phyloP scores from a whole-genome alignment of 768 basidiomycete genomes.

The Pleurotus sapidus region DNA sequence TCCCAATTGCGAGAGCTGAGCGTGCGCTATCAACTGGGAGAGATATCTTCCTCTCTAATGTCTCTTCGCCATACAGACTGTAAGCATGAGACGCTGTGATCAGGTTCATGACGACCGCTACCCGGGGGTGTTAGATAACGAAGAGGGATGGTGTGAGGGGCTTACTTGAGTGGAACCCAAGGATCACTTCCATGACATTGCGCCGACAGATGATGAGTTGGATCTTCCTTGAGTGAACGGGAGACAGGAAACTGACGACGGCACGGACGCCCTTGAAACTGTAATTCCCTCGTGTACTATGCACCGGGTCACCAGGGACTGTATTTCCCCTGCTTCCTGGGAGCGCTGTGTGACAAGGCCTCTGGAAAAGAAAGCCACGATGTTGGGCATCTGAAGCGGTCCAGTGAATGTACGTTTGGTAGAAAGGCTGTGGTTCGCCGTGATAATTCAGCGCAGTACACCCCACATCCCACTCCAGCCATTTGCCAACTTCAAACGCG shows the following conservation, averaged over 20 bases:
- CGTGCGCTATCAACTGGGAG: not conserved
- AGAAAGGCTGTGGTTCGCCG: not conserved
- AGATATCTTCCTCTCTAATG: slow-evolving; percentile 20
- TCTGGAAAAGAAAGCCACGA: not conserved
- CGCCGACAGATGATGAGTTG: slow-evolving; percentile 32
- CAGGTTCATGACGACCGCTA: slow-evolving; percentile 41
- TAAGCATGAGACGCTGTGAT: slow-evolving; percentile 37
- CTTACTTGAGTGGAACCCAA: slow-evolving; percentile 22
- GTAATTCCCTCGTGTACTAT: not conserved
- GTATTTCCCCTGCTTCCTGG: not conserved
- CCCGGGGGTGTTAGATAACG: not conserved
- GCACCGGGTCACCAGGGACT: not conserved
- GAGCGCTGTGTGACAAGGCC: not conserved
- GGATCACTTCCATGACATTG: slow-evolving; percentile 23
- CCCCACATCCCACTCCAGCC: slow-evolving; percentile 24
- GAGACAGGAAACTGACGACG: not conserved
- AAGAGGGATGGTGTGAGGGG: slow-evolving; percentile 12
- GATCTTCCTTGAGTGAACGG: slow-evolving; percentile 15
- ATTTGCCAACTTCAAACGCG: slow-evolving; percentile 27
- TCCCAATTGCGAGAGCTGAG: too few species aligned
- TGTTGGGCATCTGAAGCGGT: too few species aligned
- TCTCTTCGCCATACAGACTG: slow-evolving; percentile 35
- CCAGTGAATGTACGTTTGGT: too few species aligned
- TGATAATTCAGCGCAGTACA: not conserved
- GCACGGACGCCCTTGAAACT: not conserved